phyloP scores from a whole-genome alignment of 75 land plant genomes.

The Gnetum montanum region DNA sequence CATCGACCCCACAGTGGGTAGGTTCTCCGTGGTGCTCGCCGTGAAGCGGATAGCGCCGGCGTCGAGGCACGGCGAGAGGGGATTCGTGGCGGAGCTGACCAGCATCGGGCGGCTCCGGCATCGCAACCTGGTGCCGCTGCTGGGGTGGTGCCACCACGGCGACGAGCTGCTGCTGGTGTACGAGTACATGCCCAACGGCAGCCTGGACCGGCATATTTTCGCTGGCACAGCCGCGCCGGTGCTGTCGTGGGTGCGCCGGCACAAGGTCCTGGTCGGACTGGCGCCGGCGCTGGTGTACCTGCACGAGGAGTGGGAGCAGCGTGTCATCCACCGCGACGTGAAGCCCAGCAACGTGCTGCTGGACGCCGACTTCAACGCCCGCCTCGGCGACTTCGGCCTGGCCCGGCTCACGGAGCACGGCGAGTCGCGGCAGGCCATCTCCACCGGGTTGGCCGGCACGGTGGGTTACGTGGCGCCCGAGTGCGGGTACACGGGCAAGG shows the following conservation, averaged over 20 bases:
- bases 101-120: conserved; percentile 13
- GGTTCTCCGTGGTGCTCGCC: neutral
- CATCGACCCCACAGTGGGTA: neutral
- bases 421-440: neutral
- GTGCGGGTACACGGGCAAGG: conserved; percentile 14
- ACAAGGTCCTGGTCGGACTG: neutral
- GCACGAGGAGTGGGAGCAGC: conserved; percentile 9
- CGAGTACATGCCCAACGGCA: conserved; percentile 11
- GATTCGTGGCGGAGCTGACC: conserved; percentile 8
- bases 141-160: conserved; percentile 9
- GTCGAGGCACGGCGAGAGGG: conserved; percentile 5
- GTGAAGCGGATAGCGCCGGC: conserved; percentile 3
- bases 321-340: conserved; percentile 6
- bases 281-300: conserved; percentile 2
- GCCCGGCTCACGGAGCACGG: neutral
- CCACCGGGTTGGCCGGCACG: conserved; percentile 15
- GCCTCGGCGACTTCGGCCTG: conserved; percentile 8
- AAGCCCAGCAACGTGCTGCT: conserved; percentile 11
- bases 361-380: neutral
- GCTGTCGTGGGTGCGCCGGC: conserved; percentile 2
- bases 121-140: conserved; percentile 10
- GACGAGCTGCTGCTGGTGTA: conserved; percentile 12
- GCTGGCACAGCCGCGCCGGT: neutral
- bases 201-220: conserved; percentile 8
- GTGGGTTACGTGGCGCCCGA: conserved; percentile 31